A percentile compares a stretch with the other conserved stretches of the same genome.
phyloP scores from a whole-genome alignment of 352 stramenopile species.

The Plasmopara muralis region DNA sequence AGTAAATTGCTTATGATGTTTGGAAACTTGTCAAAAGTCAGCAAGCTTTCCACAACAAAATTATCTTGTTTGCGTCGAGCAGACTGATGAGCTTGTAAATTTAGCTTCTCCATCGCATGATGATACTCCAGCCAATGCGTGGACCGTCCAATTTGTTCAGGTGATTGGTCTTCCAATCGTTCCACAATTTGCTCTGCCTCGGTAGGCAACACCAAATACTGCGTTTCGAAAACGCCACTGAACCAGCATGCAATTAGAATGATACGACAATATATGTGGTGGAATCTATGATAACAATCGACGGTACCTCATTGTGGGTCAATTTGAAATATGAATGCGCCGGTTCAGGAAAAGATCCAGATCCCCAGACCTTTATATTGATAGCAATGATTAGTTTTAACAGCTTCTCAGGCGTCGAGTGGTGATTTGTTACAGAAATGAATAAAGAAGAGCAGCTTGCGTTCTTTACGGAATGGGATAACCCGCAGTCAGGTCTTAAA shows the following conservation, averaged over 20 bases:
- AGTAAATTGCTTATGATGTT: constrained; percentile 86
- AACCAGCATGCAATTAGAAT: not conserved
- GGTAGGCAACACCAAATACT: constrained; percentile 65
- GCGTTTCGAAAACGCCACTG: constrained; percentile 22
- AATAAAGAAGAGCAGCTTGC: constrained; percentile 55
- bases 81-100: constrained; percentile 90
- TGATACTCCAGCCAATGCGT: constrained; percentile 85
- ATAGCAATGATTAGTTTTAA: constrained; percentile 10
- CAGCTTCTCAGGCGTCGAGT: not conserved
- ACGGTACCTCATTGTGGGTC: constrained; percentile 15
- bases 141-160: constrained; percentile 53
- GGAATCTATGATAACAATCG: constrained; percentile 1
- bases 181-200: constrained; percentile 87
- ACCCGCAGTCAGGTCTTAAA: constrained; percentile 59
- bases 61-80: constrained; percentile 87
- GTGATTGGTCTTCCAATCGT: constrained; percentile 43
- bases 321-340: constrained; percentile 8
- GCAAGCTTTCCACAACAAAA: constrained; percentile 89
- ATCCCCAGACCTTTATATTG: constrained; percentile 11
- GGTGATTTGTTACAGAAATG: constrained; percentile 12
- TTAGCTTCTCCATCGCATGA: constrained; percentile 87
- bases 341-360: constrained; percentile 21
- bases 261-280: not conserved
- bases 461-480: constrained; percentile 76
- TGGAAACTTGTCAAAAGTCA: constrained; percentile 90